Evolutionary conservation across 495 filamentous ascomycete species (phyloP).

Genomic region (Penicillium silybi): DNA sequence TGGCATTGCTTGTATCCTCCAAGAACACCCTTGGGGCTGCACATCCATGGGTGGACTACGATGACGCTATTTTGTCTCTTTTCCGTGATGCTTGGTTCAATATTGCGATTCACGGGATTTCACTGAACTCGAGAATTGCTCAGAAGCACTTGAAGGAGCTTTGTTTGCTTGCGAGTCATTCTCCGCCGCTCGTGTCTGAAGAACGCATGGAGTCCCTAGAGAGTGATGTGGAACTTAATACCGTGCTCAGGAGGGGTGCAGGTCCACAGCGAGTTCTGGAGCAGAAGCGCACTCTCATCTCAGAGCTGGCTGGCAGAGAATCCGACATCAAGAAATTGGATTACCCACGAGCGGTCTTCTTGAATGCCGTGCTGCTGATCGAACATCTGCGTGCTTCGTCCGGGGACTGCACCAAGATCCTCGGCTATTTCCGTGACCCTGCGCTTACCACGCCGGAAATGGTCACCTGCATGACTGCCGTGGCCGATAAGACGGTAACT

Average conservation of each 20-base stretch:
- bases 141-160: slow-evolving; percentile 68
- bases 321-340: slow-evolving; percentile 72
- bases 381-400: slow-evolving; percentile 77
- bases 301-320: slow-evolving; percentile 68
- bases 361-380: slow-evolving; percentile 80
- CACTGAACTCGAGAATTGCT: slow-evolving; percentile 61
- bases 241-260: slow-evolving; percentile 78
- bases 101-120: slow-evolving; percentile 88
- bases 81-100: slow-evolving; percentile 97
- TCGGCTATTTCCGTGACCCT: slow-evolving; percentile 89
- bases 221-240: slow-evolving; percentile 93
- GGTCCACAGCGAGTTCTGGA: slow-evolving; percentile 69
- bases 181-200: slow-evolving; percentile 77
- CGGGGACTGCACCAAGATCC: slow-evolving; percentile 81
- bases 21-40: slow-evolving; percentile 41
- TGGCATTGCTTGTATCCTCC: slow-evolving; percentile 69
- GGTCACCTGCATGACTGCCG: slow-evolving; percentile 79
- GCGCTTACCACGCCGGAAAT: slow-evolving; percentile 74
- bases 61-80: slow-evolving; percentile 61
- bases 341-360: slow-evolving; percentile 85
- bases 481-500: slow-evolving; percentile 68
- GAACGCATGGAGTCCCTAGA: slow-evolving; percentile 82
- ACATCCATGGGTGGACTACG: slow-evolving; percentile 37
- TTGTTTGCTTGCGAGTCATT: slow-evolving; percentile 76
- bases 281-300: slow-evolving; percentile 72